A percentile compares a stretch with the other conserved stretches of the same genome.
phyloP scores from a whole-genome alignment of 2,329 filamentous ascomycete genomes.

The Alternaria ventricosa region DNA sequence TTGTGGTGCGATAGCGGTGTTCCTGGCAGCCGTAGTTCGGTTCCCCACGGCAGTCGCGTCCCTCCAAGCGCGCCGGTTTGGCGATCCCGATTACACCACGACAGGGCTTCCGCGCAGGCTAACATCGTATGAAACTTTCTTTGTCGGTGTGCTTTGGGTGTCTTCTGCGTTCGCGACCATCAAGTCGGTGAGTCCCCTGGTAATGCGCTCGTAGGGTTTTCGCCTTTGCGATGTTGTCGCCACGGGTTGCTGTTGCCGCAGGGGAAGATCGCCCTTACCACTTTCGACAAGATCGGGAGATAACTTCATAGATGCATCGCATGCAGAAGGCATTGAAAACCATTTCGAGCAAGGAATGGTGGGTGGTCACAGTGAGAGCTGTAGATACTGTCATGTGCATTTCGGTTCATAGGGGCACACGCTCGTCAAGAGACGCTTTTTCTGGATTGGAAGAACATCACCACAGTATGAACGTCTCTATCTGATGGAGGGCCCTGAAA shows the following conservation, averaged over 20 bases:
- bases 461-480: neutral
- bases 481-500: neutral
- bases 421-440: neutral
- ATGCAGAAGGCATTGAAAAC: neutral
- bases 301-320: neutral
- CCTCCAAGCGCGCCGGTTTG: neutral
- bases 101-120: neutral
- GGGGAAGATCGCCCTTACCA: neutral
- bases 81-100: slow-evolving; percentile 16
- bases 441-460: neutral
- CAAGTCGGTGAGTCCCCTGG: neutral
- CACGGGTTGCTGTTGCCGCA: neutral
- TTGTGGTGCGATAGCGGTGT: slow-evolving; percentile 4
- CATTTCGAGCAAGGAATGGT: neutral
- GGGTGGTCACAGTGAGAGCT: neutral
- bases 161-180: neutral
- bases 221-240: neutral
- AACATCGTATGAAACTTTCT: neutral
- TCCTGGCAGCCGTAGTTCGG: slow-evolving; percentile 14
- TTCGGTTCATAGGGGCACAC: neutral
- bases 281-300: neutral
- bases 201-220: neutral
- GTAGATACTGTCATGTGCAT: neutral
- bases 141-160: neutral
- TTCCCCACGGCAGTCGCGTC: slow-evolving; percentile 23